Conservation (phyloP, 23 red algal species). For the Gracilariopsis chorda region DNA sequence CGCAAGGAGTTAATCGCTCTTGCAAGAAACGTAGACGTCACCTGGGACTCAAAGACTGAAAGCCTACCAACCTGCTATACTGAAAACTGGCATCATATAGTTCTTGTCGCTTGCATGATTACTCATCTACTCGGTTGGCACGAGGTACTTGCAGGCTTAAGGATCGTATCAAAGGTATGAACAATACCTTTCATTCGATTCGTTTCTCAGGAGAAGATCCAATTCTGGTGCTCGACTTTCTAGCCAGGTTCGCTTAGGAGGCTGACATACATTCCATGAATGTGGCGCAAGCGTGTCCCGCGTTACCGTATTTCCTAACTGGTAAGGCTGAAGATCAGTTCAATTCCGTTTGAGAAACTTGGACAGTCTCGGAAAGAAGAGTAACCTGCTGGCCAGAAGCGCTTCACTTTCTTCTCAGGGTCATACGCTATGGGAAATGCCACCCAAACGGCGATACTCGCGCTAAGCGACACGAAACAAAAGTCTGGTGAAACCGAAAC, state of each 20-base stretch:
- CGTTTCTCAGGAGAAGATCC: not conserved
- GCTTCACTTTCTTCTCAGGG: too few relatives aligned
- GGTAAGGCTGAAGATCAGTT: not conserved
- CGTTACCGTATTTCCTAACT: not conserved
- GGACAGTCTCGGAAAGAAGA: too few relatives aligned
- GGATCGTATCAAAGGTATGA: too few relatives aligned
- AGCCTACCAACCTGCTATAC: not conserved
- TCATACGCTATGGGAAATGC: too few relatives aligned
- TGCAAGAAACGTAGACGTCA: not conserved
- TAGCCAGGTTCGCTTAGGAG: not conserved
- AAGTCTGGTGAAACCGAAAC: not conserved
- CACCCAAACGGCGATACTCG: too few relatives aligned
- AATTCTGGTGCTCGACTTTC: not conserved
- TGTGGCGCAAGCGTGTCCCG: not conserved
- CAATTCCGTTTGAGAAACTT: not conserved
- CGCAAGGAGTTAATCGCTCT: not conserved
- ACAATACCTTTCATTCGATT: too few relatives aligned
- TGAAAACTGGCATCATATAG: not conserved
- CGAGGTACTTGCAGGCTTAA: too few relatives aligned
- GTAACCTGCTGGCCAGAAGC: too few relatives aligned
- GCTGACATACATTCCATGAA: not conserved
- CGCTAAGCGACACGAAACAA: too few relatives aligned
- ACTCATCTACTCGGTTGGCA: not conserved
- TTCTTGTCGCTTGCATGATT: not conserved
- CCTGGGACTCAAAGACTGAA: not conserved